Evolutionary conservation across 202 grass and related monocot genomes (phyloP).

Genomic region (Carex arenaria): DNA sequence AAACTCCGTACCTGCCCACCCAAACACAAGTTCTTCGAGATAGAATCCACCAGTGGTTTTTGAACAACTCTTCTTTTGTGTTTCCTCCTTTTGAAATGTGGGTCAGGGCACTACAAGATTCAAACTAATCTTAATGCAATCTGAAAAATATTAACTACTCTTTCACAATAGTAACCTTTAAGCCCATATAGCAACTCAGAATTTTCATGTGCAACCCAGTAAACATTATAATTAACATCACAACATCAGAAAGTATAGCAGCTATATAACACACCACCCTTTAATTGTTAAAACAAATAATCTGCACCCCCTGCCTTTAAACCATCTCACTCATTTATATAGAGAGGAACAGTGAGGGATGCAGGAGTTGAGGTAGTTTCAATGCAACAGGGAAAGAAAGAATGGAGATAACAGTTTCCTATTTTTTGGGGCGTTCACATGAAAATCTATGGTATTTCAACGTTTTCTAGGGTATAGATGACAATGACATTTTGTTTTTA

Average conservation of each 20-base stretch:
- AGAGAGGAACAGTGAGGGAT: background rate
- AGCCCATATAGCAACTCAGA: background rate
- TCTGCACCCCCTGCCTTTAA: background rate
- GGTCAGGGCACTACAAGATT: constrained; percentile 71
- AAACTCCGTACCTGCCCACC: constrained; percentile 54
- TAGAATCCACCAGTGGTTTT: constrained; percentile 56
- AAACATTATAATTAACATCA: background rate
- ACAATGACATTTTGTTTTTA: constrained; percentile 6
- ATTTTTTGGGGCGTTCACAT: background rate
- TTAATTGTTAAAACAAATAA: background rate
- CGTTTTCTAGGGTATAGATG: background rate
- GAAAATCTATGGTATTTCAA: background rate
- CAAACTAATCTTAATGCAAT: constrained; percentile 16
- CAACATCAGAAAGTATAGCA: background rate
- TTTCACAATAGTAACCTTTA: background rate
- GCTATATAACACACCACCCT: background rate
- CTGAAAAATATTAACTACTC: constrained; percentile 1
- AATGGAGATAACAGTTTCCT: background rate
- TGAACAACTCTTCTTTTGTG: constrained; percentile 95
- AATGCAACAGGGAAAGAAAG: background rate
- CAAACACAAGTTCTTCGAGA: constrained; percentile 63
- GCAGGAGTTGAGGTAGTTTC: background rate
- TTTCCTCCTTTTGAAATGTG: constrained; percentile 94
- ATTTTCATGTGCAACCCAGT: background rate
- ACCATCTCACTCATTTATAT: background rate